Percentiles rank a stretch among this genome's conserved stretches.
These are phyloP conservation scores for Hyparrhenia diplandra DNA, from an alignment of 176 grass and related monocot species.

Conservation along the genomic window DNA sequence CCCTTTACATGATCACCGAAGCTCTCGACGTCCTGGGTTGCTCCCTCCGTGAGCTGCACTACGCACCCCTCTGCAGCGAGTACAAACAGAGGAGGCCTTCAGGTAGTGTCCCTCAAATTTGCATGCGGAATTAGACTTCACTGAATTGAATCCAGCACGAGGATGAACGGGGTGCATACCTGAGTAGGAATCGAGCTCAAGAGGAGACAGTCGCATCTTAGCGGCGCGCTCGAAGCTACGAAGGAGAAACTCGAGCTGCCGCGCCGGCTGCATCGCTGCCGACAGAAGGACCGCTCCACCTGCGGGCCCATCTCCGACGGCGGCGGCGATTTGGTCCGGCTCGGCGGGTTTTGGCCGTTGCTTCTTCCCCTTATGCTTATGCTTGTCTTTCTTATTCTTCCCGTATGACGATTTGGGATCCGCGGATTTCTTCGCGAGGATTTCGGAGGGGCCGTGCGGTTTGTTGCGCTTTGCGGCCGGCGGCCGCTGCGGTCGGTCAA, in stretches of 20 bases:
- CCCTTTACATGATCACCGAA: slow-evolving; percentile 69
- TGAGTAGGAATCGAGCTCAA: slow-evolving; percentile 77
- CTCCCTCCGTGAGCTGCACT: slow-evolving; percentile 62
- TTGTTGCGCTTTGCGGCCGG: slow-evolving; percentile 40
- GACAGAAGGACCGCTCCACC: slow-evolving; percentile 28
- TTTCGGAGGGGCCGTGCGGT: slow-evolving; percentile 22
- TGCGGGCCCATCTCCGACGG: not conserved
- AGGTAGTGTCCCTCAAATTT: not conserved
- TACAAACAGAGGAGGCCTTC: not conserved
- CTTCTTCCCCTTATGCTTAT: slow-evolving; percentile 37
- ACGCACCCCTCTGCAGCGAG: slow-evolving; percentile 60
- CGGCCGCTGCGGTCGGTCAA: not conserved
- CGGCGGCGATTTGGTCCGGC: not conserved
- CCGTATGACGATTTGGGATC: not conserved
- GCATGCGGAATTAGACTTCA: not conserved
- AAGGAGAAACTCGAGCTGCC: slow-evolving; percentile 76
- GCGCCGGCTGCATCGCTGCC: slow-evolving; percentile 35
- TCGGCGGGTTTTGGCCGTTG: not conserved
- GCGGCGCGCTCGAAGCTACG: slow-evolving; percentile 63
- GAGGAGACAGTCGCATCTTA: slow-evolving; percentile 79
- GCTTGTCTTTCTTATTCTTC: slow-evolving; percentile 6
- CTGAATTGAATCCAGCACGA: not conserved
- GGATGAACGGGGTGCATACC: slow-evolving; percentile 31
- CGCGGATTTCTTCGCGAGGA: slow-evolving; percentile 18
- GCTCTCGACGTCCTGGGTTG: slow-evolving; percentile 59